Evolutionary conservation across 306 rosid genomes (phyloP), one percentile per base, ranked within the genome.

Genomic region (Cercis canadensis): DNA sequence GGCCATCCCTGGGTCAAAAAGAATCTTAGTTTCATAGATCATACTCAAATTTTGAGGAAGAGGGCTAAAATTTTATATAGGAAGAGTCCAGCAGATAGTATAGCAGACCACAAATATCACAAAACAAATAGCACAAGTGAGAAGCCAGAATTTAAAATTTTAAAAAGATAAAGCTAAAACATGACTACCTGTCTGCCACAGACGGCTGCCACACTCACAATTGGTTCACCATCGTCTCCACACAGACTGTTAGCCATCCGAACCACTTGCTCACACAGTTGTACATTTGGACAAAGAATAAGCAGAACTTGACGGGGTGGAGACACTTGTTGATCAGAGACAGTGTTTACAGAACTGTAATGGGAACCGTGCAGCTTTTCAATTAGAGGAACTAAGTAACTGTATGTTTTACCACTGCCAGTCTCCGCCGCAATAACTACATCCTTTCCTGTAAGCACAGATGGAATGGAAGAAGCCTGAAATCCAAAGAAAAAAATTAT

Each of bases 341-440:
- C 79, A 37, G 54, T 70, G 47, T 67, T 55, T 37, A 21, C 78
- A 81, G 78, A 71, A 17, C 75, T 77, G n/a, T 82, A 69, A 12
- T 32, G 57, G 29, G 60, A 75, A 53, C 18, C 72, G 39, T 83
- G 74, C 11, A 94, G 82, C 75, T 73, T 84, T 78, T 89, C 83
- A 58, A 94, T 87, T 21, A 94, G 76, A 70, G 96, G 98, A 61
- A 67, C 86, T 11, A 94, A 88, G 64, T 90, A 94, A 59, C 95
- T 82, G 69, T 94, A 89, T 34, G 39, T 34, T 34, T 34, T 34
- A 4, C 39, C 39, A 34, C 98, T 90, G 9, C 98, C 98, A 1
- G 97, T 94, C 89, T 94, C 98, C 0, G 98, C 98, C 9, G 98
- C 98, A 74, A 94, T 81, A 64, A 94, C 72, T 76, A 86, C 89